Conservation (phyloP, 305 asterid genomes). For the Euphrasia arctica region DNA sequence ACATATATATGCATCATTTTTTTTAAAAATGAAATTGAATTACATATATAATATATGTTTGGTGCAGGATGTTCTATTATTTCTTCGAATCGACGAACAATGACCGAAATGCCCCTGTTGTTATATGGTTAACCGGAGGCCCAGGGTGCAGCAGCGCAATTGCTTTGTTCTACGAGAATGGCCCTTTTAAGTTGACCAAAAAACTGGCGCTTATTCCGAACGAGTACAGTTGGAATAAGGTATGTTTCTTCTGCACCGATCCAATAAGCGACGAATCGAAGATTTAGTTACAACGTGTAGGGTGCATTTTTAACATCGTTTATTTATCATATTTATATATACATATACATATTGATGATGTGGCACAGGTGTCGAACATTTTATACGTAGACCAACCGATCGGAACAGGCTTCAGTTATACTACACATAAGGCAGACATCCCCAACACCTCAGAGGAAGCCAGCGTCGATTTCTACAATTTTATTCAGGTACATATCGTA, state of each 20-base stretch:
- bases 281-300: background rate
- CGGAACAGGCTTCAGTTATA: conserved; percentile 59
- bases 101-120: background rate
- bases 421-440: too few relatives aligned
- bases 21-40: too few relatives aligned
- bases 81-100: background rate
- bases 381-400: conserved; percentile 80
- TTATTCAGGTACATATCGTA: too few relatives aligned
- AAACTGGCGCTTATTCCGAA: background rate
- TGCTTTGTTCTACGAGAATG: background rate
- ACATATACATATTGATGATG: too few relatives aligned
- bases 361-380: conserved; percentile 15
- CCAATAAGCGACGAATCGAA: too few relatives aligned
- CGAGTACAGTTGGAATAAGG: background rate
- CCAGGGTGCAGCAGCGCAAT: background rate
- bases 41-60: background rate
- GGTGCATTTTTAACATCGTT: background rate
- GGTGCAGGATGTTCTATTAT: background rate
- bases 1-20: too few relatives aligned
- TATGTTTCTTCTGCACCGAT: background rate
- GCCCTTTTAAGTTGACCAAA: background rate
- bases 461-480: too few relatives aligned
- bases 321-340: too few relatives aligned
- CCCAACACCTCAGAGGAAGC: too few relatives aligned
- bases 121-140: background rate